phyloP scores from a whole-genome alignment of 1,139 yeast species.

The Kodamaea fungicola region DNA sequence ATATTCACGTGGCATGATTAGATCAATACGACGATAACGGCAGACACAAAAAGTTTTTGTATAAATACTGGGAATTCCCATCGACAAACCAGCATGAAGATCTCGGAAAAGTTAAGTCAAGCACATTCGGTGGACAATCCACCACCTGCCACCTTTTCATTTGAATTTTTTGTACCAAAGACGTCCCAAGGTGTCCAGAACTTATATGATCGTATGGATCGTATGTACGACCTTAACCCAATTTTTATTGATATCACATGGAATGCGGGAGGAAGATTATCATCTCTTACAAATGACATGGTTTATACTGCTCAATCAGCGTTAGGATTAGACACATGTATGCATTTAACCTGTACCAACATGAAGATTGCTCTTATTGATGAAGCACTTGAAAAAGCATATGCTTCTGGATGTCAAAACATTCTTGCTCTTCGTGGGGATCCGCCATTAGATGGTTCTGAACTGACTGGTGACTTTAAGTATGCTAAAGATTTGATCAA shows the following conservation, averaged over 20 bases:
- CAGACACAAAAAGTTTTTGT: not conserved
- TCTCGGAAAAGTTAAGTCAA: constrained; percentile 49
- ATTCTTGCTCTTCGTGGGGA: constrained; percentile 86
- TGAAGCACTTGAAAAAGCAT: constrained; percentile 81
- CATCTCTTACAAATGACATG: constrained; percentile 82
- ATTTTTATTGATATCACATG: constrained; percentile 93
- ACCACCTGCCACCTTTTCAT: constrained; percentile 77
- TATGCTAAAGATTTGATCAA: constrained; percentile 65
- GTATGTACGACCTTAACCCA: constrained; percentile 93
- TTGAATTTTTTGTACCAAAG: constrained; percentile 97
- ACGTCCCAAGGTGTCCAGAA: constrained; percentile 96
- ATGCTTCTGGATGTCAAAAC: constrained; percentile 89
- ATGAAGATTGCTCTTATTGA: constrained; percentile 84
- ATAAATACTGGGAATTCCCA: not conserved
- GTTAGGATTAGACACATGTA: constrained; percentile 93
- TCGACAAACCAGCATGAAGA: constrained; percentile 35
- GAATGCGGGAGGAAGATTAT: constrained; percentile 94
- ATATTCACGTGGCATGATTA: constrained; percentile 8
- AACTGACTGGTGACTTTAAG: constrained; percentile 67
- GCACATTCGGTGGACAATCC: constrained; percentile 43
- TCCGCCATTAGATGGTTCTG: constrained; percentile 64
- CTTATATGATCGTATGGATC: constrained; percentile 93
- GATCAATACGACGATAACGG: constrained; percentile 1
- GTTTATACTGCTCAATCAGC: constrained; percentile 89
- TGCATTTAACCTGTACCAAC: constrained; percentile 96